These are phyloP conservation scores for Rhinocladiella mackenziei DNA, from an alignment of 2,329 filamentous ascomycete genomes.

Conservation along the genomic window DNA sequence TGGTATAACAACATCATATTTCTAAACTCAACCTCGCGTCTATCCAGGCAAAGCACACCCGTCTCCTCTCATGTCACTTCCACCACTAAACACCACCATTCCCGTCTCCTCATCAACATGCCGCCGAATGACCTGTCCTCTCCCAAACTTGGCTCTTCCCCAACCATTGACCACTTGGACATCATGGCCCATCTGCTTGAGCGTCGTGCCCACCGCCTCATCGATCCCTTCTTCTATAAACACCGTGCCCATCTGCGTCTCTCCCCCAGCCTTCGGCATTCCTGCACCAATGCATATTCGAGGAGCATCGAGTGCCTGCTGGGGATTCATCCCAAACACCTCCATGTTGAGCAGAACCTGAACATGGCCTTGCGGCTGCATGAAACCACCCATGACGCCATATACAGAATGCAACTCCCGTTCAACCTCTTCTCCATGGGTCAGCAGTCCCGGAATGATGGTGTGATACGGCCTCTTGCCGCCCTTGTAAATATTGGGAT, in stretches of 20 bases:
- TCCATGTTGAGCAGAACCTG: conserved; percentile 89
- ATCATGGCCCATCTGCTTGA: conserved; percentile 68
- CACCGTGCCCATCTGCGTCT: conserved; percentile 43
- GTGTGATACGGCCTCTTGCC: conserved; percentile 93
- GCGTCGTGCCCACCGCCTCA: conserved; percentile 60
- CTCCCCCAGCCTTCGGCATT: conserved; percentile 48
- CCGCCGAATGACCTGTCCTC: conserved; percentile 80
- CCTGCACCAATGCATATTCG: conserved; percentile 81
- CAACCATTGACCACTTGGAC: conserved; percentile 65
- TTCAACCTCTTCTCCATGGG: conserved; percentile 57
- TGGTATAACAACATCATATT: too few species aligned
- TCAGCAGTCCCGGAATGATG: conserved; percentile 90
- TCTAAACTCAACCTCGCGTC: not conserved
- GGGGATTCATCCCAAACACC: conserved; percentile 73
- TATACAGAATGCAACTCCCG: conserved; percentile 77
- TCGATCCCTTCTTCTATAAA: conserved; percentile 80
- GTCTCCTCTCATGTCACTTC: conserved; percentile 84
- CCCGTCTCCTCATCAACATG: conserved; percentile 65
- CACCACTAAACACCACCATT: conserved; percentile 74
- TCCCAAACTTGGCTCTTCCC: conserved; percentile 67
- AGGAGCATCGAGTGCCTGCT: conserved; percentile 85
- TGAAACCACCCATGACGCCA: conserved; percentile 97
- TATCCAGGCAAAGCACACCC: conserved; percentile 59
- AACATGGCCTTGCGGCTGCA: conserved; percentile 95
- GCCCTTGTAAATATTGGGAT: conserved; percentile 77